These are phyloP conservation scores for Canavalia ensiformis DNA, from an alignment of 306 rosid species.

Conservation along the genomic window DNA sequence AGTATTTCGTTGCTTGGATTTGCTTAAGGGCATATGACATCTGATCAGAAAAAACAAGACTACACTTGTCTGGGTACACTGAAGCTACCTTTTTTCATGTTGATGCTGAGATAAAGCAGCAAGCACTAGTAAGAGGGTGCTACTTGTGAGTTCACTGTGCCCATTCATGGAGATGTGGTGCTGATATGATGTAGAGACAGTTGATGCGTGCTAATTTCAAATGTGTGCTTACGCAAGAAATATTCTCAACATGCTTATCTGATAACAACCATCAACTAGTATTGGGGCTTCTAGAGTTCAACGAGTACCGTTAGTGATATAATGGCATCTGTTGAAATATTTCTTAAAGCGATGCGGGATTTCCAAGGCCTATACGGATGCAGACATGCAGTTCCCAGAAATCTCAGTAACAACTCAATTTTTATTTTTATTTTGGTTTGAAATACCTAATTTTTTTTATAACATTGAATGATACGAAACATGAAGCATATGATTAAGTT, in stretches of 20 bases:
- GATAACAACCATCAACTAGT: slow-evolving; percentile 28
- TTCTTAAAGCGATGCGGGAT: slow-evolving; percentile 36
- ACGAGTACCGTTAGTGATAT: slow-evolving; percentile 36
- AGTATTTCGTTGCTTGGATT: slow-evolving; percentile 47
- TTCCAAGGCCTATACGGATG: slow-evolving; percentile 29
- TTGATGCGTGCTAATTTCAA: slow-evolving; percentile 40
- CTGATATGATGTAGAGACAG: slow-evolving; percentile 32
- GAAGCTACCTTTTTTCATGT: slow-evolving; percentile 38
- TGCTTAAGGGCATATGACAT: slow-evolving; percentile 27
- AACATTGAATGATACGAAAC: too few relatives aligned
- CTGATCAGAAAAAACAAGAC: slow-evolving; percentile 34
- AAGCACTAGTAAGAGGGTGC: slow-evolving; percentile 49
- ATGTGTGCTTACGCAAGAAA: slow-evolving; percentile 36
- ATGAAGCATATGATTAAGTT: not conserved
- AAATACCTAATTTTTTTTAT: not conserved
- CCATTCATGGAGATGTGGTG: slow-evolving; percentile 41
- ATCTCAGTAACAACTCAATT: not conserved
- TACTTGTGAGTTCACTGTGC: slow-evolving; percentile 29
- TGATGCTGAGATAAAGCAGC: slow-evolving; percentile 45
- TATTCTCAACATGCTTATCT: slow-evolving; percentile 39
- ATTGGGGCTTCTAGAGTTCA: slow-evolving; percentile 32
- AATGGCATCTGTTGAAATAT: slow-evolving; percentile 43
- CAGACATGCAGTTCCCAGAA: slow-evolving; percentile 10
- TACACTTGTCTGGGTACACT: slow-evolving; percentile 44
- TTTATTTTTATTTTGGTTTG: not conserved